These are phyloP conservation scores for Trichoderma gamsii DNA, from an alignment of 495 filamentous ascomycete species.

Conservation along the genomic window DNA sequence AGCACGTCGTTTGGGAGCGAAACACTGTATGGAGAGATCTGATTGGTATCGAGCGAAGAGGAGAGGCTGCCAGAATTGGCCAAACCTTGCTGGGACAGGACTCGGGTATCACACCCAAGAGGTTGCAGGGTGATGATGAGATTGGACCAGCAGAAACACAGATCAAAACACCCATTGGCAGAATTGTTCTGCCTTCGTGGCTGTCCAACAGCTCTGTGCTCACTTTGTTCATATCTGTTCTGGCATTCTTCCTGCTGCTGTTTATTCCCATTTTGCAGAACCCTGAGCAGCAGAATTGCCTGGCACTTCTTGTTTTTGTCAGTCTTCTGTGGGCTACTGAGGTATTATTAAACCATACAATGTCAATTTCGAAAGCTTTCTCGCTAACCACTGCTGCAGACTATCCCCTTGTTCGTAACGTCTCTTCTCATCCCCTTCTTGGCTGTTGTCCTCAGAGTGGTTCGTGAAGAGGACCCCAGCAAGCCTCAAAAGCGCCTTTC, in stretches of 20 bases:
- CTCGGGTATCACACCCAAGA: constrained; percentile 58
- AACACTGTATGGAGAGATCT: constrained; percentile 99
- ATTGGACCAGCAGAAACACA: constrained; percentile 51
- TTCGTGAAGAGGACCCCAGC: constrained; percentile 57
- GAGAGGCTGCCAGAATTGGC: constrained; percentile 90
- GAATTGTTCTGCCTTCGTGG: constrained; percentile 70
- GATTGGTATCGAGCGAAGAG: constrained; percentile 95
- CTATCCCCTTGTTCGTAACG: constrained; percentile 95
- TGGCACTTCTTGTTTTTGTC: constrained; percentile 89
- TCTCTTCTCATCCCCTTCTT: constrained; percentile 91
- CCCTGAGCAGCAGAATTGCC: constrained; percentile 88
- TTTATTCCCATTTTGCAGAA: constrained; percentile 70
- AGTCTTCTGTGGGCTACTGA: constrained; percentile 96
- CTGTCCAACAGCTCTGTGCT: constrained; percentile 75
- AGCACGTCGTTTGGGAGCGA: constrained; percentile 98
- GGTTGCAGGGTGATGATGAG: constrained; percentile 76
- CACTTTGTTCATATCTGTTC: constrained; percentile 62
- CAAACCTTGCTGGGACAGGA: constrained; percentile 74
- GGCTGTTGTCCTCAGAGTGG: constrained; percentile 77
- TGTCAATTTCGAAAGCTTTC: neutral
- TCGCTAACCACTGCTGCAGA: constrained; percentile 43
- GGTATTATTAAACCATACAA: constrained; percentile 41
- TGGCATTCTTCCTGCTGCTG: constrained; percentile 67
- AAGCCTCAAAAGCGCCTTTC: constrained; percentile 63
- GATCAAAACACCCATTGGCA: constrained; percentile 74